A percentile compares a stretch with the other conserved stretches of the same genome.
Evolutionary conservation across 2,329 filamentous ascomycete species (phyloP).

Genomic region (Paracoccidioides brasiliensis): DNA sequence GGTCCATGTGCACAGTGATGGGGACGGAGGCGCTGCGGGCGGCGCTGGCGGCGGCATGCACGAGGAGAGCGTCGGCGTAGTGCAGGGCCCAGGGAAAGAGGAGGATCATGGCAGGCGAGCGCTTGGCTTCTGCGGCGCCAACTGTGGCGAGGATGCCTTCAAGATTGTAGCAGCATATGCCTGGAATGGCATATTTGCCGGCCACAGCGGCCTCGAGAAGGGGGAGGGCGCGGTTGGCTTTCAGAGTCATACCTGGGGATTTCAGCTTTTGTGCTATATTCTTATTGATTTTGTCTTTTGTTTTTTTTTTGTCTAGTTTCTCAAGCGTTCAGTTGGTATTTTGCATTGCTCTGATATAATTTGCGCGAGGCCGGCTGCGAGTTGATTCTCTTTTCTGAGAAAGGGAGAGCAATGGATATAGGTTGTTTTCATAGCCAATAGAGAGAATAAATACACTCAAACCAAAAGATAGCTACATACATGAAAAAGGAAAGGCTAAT

Average conservation of each 20-base stretch:
- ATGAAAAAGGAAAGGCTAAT: no score
- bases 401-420: no score
- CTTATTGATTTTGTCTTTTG: no score
- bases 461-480: no score
- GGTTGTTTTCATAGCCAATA: no score
- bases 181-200: conserved; percentile 46
- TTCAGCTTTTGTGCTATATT: no score
- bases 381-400: no score
- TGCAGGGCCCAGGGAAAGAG: conserved; percentile 63
- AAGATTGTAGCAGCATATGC: conserved; percentile 55
- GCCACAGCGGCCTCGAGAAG: conserved; percentile 45
- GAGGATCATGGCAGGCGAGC: conserved; percentile 56
- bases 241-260: conserved; percentile 15
- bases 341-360: no score
- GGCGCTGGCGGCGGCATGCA: conserved; percentile 43
- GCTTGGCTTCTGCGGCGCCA: conserved; percentile 53
- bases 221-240: conserved; percentile 40
- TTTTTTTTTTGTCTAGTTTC: no score
- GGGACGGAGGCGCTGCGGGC: conserved; percentile 46
- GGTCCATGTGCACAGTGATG: conserved; percentile 52
- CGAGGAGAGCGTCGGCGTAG: conserved; percentile 47
- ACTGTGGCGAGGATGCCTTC: conserved; percentile 58
- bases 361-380: no score
- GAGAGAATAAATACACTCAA: no score
- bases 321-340: no score